A percentile compares a stretch with the other conserved stretches of the same genome.
These are phyloP conservation scores for Neopestalotiopsis clavispora DNA, from an alignment of 2,329 filamentous ascomycete genomes.

Conservation along the genomic window DNA sequence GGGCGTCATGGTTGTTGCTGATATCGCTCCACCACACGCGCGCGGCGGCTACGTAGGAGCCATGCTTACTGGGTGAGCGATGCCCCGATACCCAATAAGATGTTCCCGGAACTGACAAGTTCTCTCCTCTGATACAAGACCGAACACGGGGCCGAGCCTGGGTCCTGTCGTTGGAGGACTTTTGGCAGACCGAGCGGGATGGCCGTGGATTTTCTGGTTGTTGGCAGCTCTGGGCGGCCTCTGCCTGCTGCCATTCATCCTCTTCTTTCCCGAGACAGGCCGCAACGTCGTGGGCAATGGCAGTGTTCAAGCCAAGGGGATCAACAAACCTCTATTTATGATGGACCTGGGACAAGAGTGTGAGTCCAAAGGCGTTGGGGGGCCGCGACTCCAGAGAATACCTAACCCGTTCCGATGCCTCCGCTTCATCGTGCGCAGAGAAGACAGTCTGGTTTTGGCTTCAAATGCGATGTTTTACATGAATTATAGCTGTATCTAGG, in stretches of 20 bases:
- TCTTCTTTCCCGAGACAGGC: conserved; percentile 21
- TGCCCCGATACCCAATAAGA: too few species aligned
- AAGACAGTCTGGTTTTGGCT: neutral
- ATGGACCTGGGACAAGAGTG: neutral
- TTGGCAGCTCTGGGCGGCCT: conserved; percentile 18
- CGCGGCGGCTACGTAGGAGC: conserved; percentile 62
- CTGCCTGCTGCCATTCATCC: conserved; percentile 9
- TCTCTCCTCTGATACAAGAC: neutral
- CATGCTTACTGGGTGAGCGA: conserved; percentile 7
- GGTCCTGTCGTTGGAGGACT: conserved; percentile 20
- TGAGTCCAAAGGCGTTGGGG: neutral
- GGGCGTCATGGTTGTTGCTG: conserved; percentile 58
- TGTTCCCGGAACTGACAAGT: neutral
- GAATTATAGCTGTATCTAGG: neutral
- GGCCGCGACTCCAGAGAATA: neutral
- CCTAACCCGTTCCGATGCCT: neutral
- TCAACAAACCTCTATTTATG: neutral
- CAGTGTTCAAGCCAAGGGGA: neutral
- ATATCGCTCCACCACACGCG: conserved; percentile 68
- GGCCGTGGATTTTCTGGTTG: conserved; percentile 23
- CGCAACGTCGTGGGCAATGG: conserved; percentile 21
- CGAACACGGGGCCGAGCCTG: conserved; percentile 14
- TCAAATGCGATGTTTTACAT: neutral
- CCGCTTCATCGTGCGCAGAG: neutral
- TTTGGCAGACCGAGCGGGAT: conserved; percentile 15